Percentiles rank a stretch among this genome's conserved stretches.
Evolutionary conservation across 2,329 filamentous ascomycete species (phyloP).

Genomic region (Aspergillus tubingensis): DNA sequence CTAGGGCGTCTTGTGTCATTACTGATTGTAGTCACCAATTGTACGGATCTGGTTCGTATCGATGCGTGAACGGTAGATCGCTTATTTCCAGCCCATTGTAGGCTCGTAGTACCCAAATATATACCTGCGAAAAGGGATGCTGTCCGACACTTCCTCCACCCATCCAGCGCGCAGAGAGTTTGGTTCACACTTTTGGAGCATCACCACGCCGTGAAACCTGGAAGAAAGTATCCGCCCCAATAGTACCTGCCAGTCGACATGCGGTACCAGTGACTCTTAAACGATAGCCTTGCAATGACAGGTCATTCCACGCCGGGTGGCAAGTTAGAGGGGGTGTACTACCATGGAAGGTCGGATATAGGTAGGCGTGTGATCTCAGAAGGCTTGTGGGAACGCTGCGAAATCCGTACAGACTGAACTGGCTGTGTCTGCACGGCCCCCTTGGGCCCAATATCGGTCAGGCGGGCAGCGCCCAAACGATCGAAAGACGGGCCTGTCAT

Average conservation of each 20-base stretch:
- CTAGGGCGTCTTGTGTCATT: too few relatives aligned
- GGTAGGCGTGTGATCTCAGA: constrained; percentile 1
- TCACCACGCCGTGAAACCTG: background rate
- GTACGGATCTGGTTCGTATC: too few relatives aligned
- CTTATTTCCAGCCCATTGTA: too few relatives aligned
- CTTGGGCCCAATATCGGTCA: constrained; percentile 4
- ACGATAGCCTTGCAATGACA: background rate
- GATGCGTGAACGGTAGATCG: too few relatives aligned
- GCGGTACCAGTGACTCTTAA: background rate
- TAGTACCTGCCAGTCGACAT: background rate
- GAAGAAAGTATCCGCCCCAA: background rate
- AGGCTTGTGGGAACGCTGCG: background rate
- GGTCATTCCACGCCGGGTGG: background rate
- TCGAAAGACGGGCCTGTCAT: background rate
- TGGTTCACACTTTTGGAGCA: background rate
- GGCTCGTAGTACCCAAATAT: too few relatives aligned
- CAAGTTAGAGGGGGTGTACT: background rate
- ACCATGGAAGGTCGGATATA: background rate
- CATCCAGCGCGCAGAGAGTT: background rate
- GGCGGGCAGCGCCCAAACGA: background rate
- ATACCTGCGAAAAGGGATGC: too few relatives aligned
- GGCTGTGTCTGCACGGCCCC: background rate
- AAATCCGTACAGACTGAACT: background rate
- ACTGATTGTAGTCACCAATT: too few relatives aligned
- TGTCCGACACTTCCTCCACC: background rate